Conservation (phyloP, 2,329 filamentous ascomycete genomes). For the Fonsecaea pedrosoi region DNA sequence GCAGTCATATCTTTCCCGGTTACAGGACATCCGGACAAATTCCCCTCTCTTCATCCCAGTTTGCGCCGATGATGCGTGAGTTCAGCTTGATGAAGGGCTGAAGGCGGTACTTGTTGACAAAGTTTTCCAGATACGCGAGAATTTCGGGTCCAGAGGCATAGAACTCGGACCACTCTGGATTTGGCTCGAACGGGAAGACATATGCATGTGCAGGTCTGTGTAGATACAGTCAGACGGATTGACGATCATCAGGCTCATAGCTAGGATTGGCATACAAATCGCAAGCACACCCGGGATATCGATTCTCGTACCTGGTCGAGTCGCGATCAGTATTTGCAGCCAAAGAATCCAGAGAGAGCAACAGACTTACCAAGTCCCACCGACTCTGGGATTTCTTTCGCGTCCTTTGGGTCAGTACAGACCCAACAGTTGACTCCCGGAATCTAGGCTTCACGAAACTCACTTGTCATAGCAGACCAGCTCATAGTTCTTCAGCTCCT, state of each 20-base stretch:
- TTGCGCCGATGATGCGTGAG: conserved; percentile 6
- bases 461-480: conserved; percentile 31
- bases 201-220: conserved; percentile 29
- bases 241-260: too few species aligned
- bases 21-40: conserved; percentile 4
- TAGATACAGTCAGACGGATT: too few species aligned
- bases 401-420: neutral
- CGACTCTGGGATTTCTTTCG: conserved; percentile 19
- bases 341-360: too few species aligned
- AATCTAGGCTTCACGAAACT: too few species aligned
- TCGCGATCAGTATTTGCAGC: too few species aligned
- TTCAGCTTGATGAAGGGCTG: conserved; percentile 18
- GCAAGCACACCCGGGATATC: conserved; percentile 26
- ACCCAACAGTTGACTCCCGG: neutral
- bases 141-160: conserved; percentile 41
- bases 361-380: conserved; percentile 14
- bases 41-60: conserved; percentile 16
- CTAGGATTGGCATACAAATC: conserved; percentile 45
- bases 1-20: neutral
- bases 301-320: conserved; percentile 11
- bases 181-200: conserved; percentile 35
- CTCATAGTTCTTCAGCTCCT: conserved; percentile 44
- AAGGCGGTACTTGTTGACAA: conserved; percentile 38
- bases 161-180: conserved; percentile 37
- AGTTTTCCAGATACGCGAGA: conserved; percentile 40